Evolutionary conservation across 345 rosid genomes (phyloP), one percentile per base, ranked within the genome.

Genomic region (Limnanthes douglasii): DNA sequence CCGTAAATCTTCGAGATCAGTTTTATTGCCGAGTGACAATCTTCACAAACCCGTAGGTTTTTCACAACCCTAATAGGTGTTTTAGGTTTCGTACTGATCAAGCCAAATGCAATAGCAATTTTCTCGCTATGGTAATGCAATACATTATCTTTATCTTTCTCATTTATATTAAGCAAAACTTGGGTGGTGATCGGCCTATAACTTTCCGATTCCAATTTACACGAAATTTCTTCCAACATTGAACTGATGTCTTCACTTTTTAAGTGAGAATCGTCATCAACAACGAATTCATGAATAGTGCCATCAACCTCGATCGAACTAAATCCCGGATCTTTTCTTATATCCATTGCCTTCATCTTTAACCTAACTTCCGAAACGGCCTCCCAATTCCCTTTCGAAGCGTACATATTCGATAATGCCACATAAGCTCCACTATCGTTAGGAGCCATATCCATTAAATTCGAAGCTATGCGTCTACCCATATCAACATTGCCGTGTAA

Each of bases 291-390:
- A 15, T 83, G 70, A 12, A 77, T 51, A 15, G 10, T 42, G 13
- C 85, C 88, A 48, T 69, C 56, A 15, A 73, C 45, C 47, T 82
- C 81, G 19, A 78, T 63, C 80, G 73, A 75, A 32, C 92, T 75
- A 43, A 73, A 72, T n/a, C 86, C 92, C 0, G 78, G 86, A 34
- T 70, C 76, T 56, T 82, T 82, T 56, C 72, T 65, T 29, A 65
- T 53, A 41, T 74, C 70, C 61, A 55, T 54, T 48, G 77, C 69
- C 43, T 74, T 78, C 90, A 78, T 74, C 42, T 47, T 69, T 46
- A 69, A 38, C 51, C 90, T 72, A 49, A 72, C 47, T 30, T 47
- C 75, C 10, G 69, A 61, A 52, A 78, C 77, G 8, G 65, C 75
- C 14, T 64, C 64, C 85, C 77, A 78, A 28, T 82, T 60, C 28